Base-by-base conservation (phyloP, 495 filamentous ascomycete genomes). In the Filosporella fistucella region DNA sequence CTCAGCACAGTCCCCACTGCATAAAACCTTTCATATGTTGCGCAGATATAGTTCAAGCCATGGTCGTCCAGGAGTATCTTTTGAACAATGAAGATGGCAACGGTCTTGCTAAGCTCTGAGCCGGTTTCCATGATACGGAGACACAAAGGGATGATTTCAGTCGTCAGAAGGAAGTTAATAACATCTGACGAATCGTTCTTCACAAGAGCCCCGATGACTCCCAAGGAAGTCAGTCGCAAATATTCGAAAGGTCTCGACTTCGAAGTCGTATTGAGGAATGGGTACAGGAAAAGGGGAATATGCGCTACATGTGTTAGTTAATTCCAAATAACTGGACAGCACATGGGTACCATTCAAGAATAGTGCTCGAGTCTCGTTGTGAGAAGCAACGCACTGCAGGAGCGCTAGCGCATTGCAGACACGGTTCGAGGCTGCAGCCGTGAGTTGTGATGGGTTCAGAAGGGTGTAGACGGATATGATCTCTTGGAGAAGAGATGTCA, bases 71-170 rank as follows among this genome's bases (percentile, higher is more conserved):
- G 75, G 30, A 99, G 70, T 26, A 99, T 99, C 69, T 99, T 99
- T 70, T 99, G 93, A n/a, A 99, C 93, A 59, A 99, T 99, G 71
- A 99, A 99, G 52, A 99, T 99, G 28, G 93, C 93, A 8, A 99
- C 93, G 1, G 93, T 99, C 72, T 98, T 99, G 74, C 90, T 96
- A 35, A 99, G 74, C 63, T 99, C 93, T 0, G 93, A 97, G 25
- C 94, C 94, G 0, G 93, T 99, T 72, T 99, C 93, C 93, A 99
- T 99, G 60, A 99, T 97, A 25, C 93, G 82, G 21, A 99, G 87
- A 62, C 93, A 99, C 3, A 99, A 79, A 5, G 93, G 93, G 45
- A 99, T 99, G 56, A 99, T 99, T 66, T 99, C 93, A 24, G 93
- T 99, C 2, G 94, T 97, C 12, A 99, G 78, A 23, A 99, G 83